Evolutionary conservation across 1,284 basidiomycete species (phyloP), one percentile per base, ranked within the genome.

Genomic region (Fomes fomentarius): DNA sequence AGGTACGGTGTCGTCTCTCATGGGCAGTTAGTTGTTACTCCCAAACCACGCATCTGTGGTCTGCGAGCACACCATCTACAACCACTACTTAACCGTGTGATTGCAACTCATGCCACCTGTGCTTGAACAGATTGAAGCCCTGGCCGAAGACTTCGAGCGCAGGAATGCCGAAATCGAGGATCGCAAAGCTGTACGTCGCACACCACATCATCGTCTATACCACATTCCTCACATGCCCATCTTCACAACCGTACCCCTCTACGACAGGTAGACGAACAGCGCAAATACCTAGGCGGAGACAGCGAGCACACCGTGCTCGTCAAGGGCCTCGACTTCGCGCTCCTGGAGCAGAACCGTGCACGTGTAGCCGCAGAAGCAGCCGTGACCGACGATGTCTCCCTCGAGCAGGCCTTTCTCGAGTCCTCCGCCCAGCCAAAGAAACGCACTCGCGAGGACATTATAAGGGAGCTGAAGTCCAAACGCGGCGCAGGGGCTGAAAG

Each of bases 261-360:
- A 8, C 38, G 52, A n/a, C 52, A 92, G 85, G 74, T 94, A 15
- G 91, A 93, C 50, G 80, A 85, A 53, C 84, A 93, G 67, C 81
- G 93, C 40, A 79, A 79, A 41, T 94, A 93, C 69, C 81, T 96
- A 1, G 94, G 94, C n/a, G 93, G 93, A 31, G 93, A 96, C 69
- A 83, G 85, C 38, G 82, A 87, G 50, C 92, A 96, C 69, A 87
- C 90, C 3, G 83, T 95, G 42, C 82, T 95, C 4, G 92, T 95
- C 37, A 96, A 94, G 64, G 92, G 94, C n/a, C 84, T 97, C 30
- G 94, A 97, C 67, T 83, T 88, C 67, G 87, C 92, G 0, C 80
- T 96, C 3, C 76, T 97, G 8, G 91, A 94, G 63, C 89, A 93
- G 64, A 87, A 92, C 61, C 92, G 85, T 71, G 90, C 91, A 0